Evolutionary conservation across 2,329 filamentous ascomycete genomes (phyloP).

Genomic region (Fusarium transvaalense): DNA sequence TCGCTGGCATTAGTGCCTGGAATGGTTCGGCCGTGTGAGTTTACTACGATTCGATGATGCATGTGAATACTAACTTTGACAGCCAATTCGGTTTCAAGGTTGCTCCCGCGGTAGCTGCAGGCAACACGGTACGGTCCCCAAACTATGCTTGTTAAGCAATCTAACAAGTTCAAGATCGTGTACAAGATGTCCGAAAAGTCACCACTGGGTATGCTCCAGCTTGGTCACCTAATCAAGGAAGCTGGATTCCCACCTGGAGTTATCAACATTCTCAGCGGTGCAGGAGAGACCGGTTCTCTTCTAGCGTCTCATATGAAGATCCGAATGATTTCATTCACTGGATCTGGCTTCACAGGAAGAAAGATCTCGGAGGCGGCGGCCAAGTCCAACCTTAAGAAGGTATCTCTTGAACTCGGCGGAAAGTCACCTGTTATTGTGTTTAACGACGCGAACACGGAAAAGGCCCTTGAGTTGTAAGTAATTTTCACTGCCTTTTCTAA

Average conservation of each 20-base stretch:
- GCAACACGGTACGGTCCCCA: background rate
- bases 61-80: background rate
- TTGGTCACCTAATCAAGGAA: background rate
- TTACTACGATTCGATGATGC: too few species aligned
- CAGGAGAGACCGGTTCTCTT: background rate
- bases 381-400: slow-evolving; percentile 3
- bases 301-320: slow-evolving; percentile 7
- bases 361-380: background rate
- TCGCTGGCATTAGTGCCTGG: background rate
- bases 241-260: slow-evolving; percentile 6
- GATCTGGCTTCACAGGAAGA: background rate
- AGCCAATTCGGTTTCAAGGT: slow-evolving; percentile 2
- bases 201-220: background rate
- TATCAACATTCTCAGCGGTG: slow-evolving; percentile 2
- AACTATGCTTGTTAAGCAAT: rapidly evolving
- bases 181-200: slow-evolving; percentile 13
- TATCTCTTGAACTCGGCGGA: slow-evolving; percentile 3
- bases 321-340: slow-evolving; percentile 7
- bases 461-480: background rate
- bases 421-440: slow-evolving; percentile 4
- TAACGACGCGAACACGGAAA: background rate
- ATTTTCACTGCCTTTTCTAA: rapidly evolving
- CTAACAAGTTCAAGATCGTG: background rate
- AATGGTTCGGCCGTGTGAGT: background rate
- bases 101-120: background rate